Conservation (phyloP, 345 rosid species). For the Populus simonii region DNA sequence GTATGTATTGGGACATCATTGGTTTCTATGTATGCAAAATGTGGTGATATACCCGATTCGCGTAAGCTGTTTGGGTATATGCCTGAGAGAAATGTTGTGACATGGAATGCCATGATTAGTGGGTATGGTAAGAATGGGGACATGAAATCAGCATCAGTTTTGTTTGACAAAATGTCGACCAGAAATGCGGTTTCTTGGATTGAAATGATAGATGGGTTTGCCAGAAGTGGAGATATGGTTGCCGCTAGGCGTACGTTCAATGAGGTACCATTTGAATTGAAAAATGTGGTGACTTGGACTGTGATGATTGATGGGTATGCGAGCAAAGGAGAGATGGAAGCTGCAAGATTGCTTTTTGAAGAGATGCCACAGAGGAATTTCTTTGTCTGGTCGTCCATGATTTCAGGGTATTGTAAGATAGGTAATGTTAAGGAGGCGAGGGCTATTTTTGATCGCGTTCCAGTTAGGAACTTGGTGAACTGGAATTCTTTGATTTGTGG, state of each 20-base stretch:
- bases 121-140: slow-evolving; percentile 50
- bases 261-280: slow-evolving; percentile 47
- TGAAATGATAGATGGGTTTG: slow-evolving; percentile 68
- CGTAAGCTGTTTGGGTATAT: slow-evolving; percentile 61
- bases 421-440: slow-evolving; percentile 55
- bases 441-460: slow-evolving; percentile 42
- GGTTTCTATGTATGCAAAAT: slow-evolving; percentile 49
- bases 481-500: slow-evolving; percentile 79
- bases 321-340: slow-evolving; percentile 49
- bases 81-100: slow-evolving; percentile 59
- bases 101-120: slow-evolving; percentile 74
- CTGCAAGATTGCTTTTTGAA: slow-evolving; percentile 55
- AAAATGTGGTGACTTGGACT: slow-evolving; percentile 66
- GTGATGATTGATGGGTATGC: slow-evolving; percentile 69
- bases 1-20: slow-evolving; percentile 53
- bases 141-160: slow-evolving; percentile 33
- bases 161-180: slow-evolving; percentile 44
- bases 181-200: slow-evolving; percentile 64
- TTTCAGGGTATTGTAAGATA: slow-evolving; percentile 63
- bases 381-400: slow-evolving; percentile 73
- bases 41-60: slow-evolving; percentile 30
- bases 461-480: slow-evolving; percentile 50
- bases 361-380: slow-evolving; percentile 62
- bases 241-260: slow-evolving; percentile 60
- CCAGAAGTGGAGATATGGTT: slow-evolving; percentile 41